Evolutionary conservation across 352 stramenopile genomes (phyloP).

Genomic region (Phytophthora palmivora): DNA sequence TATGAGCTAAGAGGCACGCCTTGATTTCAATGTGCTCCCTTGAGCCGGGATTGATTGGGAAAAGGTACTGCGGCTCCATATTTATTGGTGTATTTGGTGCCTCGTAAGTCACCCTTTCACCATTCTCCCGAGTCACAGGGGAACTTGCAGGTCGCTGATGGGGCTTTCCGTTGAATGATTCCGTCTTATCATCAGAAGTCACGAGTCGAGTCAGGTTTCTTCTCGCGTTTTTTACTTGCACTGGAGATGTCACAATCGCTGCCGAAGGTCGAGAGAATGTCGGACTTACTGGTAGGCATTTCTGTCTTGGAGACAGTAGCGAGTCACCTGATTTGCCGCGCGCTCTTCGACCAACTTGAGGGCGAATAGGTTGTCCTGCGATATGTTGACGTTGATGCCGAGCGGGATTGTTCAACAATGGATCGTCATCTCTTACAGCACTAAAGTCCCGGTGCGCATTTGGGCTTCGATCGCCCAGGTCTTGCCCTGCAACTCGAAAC

Average conservation of each 20-base stretch:
- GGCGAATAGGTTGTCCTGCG: conserved; percentile 19
- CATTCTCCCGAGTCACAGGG: conserved; percentile 6
- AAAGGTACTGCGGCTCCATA: conserved; percentile 16
- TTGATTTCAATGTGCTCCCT: conserved; percentile 76
- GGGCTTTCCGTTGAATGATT: conserved; percentile 1
- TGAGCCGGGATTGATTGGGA: conserved; percentile 32
- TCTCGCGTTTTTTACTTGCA: conserved; percentile 40
- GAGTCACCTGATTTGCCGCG: conserved; percentile 15
- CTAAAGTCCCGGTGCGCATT: conserved; percentile 39
- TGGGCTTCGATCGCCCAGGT: conserved; percentile 15
- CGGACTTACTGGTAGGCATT: conserved; percentile 1
- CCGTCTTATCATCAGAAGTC: conserved; percentile 1
- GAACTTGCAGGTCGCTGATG: conserved; percentile 22
- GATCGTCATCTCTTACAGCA: conserved; percentile 35
- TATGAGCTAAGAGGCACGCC: conserved; percentile 70
- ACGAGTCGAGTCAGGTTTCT: not conserved
- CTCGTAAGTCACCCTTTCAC: conserved; percentile 1
- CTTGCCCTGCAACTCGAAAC: not conserved
- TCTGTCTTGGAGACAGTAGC: conserved; percentile 29
- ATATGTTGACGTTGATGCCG: conserved; percentile 27
- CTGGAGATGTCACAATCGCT: conserved; percentile 14
- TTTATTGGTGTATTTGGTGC: conserved; percentile 6
- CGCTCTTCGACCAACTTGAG: conserved; percentile 8
- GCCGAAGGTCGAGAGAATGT: conserved; percentile 1
- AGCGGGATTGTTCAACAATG: conserved; percentile 45